A percentile compares a stretch with the other conserved stretches of the same genome.
Evolutionary conservation across 257 asterid species (phyloP).

Genomic region (Lithospermum erythrorhizon): DNA sequence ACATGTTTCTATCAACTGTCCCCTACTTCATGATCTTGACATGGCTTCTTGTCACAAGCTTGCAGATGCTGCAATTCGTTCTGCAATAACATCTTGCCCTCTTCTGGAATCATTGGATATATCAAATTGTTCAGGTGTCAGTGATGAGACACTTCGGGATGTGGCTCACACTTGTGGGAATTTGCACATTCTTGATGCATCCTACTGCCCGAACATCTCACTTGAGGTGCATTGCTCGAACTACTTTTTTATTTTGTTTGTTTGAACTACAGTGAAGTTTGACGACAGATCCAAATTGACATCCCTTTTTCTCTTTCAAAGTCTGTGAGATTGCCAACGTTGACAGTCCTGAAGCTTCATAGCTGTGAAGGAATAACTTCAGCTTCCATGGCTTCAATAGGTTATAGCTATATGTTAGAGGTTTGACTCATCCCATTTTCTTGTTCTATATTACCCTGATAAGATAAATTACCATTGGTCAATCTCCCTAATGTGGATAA

Average conservation of each 20-base stretch:
- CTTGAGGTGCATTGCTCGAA: slow-evolving; percentile 47
- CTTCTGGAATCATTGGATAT: slow-evolving; percentile 87
- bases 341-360: slow-evolving; percentile 93
- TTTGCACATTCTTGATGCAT: slow-evolving; percentile 82
- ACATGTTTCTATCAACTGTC: slow-evolving; percentile 79
- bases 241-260: background rate
- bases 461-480: slow-evolving; percentile 2
- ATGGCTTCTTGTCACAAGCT: slow-evolving; percentile 98
- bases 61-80: slow-evolving; percentile 92
- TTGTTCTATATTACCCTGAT: slow-evolving; percentile 9
- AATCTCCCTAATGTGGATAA: too few relatives aligned
- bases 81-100: slow-evolving; percentile 86
- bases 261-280: background rate
- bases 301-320: slow-evolving; percentile 20
- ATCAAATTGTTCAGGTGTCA: slow-evolving; percentile 88
- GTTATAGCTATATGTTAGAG: slow-evolving; percentile 57
- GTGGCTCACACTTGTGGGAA: slow-evolving; percentile 56
- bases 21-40: slow-evolving; percentile 81
- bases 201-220: slow-evolving; percentile 93
- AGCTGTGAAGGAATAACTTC: slow-evolving; percentile 97
- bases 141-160: slow-evolving; percentile 83
- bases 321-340: slow-evolving; percentile 71
- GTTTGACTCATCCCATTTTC: slow-evolving; percentile 28
- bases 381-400: slow-evolving; percentile 83
- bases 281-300: background rate